These are phyloP conservation scores for Friedmanniomyces endolithicus DNA, from an alignment of 495 filamentous ascomycete species.

Conservation along the genomic window DNA sequence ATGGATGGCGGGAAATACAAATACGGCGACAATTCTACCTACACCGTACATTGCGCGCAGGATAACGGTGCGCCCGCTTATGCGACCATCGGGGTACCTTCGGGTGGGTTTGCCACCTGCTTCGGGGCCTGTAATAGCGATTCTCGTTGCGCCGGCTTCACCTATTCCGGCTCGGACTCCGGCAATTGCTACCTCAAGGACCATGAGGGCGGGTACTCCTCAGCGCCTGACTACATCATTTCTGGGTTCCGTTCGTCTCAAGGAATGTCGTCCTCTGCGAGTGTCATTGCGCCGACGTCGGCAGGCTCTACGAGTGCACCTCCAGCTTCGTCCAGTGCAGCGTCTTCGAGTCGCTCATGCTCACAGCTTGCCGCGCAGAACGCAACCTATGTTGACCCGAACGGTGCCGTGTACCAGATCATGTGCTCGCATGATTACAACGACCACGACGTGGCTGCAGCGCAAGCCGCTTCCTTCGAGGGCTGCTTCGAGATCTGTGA, in stretches of 20 bases:
- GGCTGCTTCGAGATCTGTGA: conserved; percentile 15
- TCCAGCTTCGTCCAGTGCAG: neutral
- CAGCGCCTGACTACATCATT: neutral
- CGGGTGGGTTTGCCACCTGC: conserved; percentile 9
- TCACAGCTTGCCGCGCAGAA: neutral
- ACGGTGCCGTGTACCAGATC: conserved; percentile 6
- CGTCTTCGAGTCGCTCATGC: neutral
- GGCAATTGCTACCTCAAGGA: conserved; percentile 17
- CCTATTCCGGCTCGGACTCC: conserved; percentile 6
- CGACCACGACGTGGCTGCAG: conserved; percentile 3
- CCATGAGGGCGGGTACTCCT: neutral
- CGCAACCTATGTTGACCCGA: neutral
- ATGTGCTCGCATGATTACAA: conserved; percentile 9
- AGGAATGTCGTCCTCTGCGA: neutral
- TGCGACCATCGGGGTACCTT: neutral
- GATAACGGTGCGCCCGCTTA: neutral
- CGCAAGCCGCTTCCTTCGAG: neutral
- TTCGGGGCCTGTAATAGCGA: conserved; percentile 9
- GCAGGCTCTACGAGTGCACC: neutral
- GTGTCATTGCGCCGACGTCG: neutral
- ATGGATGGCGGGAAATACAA: neutral
- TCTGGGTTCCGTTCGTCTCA: neutral
- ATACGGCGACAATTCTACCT: neutral
- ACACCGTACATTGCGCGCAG: conserved; percentile 7
- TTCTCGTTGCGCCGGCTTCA: conserved; percentile 11